Conservation (phyloP, 2,329 filamentous ascomycete genomes). For the Epichloe gansuensis region DNA sequence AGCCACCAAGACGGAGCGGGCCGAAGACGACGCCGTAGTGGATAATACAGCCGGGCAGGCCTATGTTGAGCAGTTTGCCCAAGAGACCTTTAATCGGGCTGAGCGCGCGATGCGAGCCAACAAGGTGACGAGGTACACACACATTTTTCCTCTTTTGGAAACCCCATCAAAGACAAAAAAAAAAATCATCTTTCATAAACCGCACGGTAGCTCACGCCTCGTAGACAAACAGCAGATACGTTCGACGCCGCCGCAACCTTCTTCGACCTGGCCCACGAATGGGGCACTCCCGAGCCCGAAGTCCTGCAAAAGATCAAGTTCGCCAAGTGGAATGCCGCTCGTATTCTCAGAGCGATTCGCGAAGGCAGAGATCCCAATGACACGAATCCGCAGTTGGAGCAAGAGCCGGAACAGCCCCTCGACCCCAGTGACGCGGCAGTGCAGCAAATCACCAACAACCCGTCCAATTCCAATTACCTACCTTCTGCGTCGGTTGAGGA, state of each 20-base stretch:
- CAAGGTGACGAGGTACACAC: constrained; percentile 59
- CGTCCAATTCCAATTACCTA: constrained; percentile 11
- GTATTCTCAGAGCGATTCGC: constrained; percentile 83
- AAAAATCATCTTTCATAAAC: no score
- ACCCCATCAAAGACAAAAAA: neutral
- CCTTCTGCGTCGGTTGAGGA: constrained; percentile 40
- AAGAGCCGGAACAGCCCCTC: constrained; percentile 29
- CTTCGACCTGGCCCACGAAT: constrained; percentile 76
- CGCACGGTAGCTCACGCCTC: neutral
- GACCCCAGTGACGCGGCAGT: constrained; percentile 55
- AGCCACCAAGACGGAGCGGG: constrained; percentile 43
- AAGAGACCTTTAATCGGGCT: constrained; percentile 75
- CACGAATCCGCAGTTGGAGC: constrained; percentile 58
- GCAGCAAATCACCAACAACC: constrained; percentile 28
- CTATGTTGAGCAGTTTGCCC: constrained; percentile 86
- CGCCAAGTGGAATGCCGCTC: constrained; percentile 86
- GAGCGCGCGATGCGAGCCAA: constrained; percentile 71
- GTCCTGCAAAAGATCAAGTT: constrained; percentile 82
- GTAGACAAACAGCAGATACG: constrained; percentile 80
- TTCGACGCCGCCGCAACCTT: constrained; percentile 90
- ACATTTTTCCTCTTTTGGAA: neutral
- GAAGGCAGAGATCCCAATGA: constrained; percentile 86
- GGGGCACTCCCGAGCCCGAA: constrained; percentile 64
- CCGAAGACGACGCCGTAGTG: constrained; percentile 66
- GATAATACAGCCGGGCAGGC: constrained; percentile 81